Base-by-base conservation (phyloP, 208 protist genomes). In the Tritrichomonas musculus region DNA sequence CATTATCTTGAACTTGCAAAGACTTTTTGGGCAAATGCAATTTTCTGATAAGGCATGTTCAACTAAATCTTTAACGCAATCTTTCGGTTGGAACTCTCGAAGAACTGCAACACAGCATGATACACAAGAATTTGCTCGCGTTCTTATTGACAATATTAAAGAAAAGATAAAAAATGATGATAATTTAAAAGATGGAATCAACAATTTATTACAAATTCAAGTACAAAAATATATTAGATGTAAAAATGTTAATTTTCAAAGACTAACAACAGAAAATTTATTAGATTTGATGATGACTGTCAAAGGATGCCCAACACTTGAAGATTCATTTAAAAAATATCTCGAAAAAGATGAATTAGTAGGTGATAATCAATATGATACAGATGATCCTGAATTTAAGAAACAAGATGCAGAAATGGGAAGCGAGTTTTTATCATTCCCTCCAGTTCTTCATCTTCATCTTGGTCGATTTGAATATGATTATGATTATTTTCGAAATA, bases 61-160 rank as follows among this genome's bases (percentile, higher is more conserved):
- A 2, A 98, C 97, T 0, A 97, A 95, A 72, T 82, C 82, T 27
- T 53, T 93, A 4, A 57, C 88, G 36, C 39, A 49, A 33, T 44
- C n/a, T 25, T 82, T 82, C 30, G 47, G 66, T 49, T 60, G 75
- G 50, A 53, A 65, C 92, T 22, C n/a, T 69, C 33, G 65, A 25
- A 97, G 98, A 92, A 94, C 96, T 2, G 97, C 98, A 75, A 96
- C 96, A 80, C 97, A 98, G 94, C 97, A 98, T 92, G 97, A 96
- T 66, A 94, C 96, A 36, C 94, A 97, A 93, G 97, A 98, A 94
- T 95, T 98, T 39, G 97, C 96, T 93, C 94, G 97, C 33, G 96
- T 98, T 36, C 94, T 98, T 14, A 96, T 95, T 44, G 97, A 98
- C 93, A 97, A 97, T 53, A 93, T 98, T 30, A 96, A 97, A 93